These are phyloP conservation scores for Silene uniflora DNA, from an alignment of 148 eudicot species.

Conservation along the genomic window DNA sequence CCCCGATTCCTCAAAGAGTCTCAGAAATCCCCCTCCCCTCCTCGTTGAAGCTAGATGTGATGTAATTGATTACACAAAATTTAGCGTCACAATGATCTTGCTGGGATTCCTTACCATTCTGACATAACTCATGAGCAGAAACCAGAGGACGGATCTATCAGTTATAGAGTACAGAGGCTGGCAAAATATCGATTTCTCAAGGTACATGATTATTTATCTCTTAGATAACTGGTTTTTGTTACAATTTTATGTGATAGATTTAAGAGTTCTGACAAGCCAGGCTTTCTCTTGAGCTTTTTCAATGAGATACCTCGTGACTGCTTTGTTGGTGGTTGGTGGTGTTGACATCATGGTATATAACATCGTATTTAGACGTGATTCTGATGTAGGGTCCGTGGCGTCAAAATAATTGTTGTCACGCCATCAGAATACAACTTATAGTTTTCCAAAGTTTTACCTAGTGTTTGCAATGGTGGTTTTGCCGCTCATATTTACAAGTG, in stretches of 20 bases:
- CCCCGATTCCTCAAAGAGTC: not conserved
- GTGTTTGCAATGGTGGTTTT: too few relatives aligned
- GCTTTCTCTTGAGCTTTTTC: not conserved
- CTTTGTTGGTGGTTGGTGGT: constrained; percentile 3
- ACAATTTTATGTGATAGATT: not conserved
- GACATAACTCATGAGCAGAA: constrained; percentile 40
- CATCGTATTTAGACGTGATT: not conserved
- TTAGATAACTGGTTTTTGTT: not conserved
- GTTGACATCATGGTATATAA: not conserved
- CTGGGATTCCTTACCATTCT: not conserved
- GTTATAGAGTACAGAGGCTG: constrained; percentile 86
- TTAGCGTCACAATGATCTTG: not conserved
- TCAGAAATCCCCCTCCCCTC: too few relatives aligned
- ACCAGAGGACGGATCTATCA: constrained; percentile 98
- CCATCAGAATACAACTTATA: too few relatives aligned
- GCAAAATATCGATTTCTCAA: constrained; percentile 95
- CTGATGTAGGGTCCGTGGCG: not conserved
- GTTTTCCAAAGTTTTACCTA: too few relatives aligned
- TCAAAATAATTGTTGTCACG: not conserved
- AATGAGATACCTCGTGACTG: not conserved
- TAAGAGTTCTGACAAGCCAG: not conserved
- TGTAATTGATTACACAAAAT: not conserved
- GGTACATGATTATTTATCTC: constrained; percentile 36
- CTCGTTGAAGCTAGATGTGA: too few relatives aligned
- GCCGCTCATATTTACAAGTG: not conserved